Percentiles rank a stretch among this genome's conserved stretches.
These are phyloP conservation scores for Mortierella sp. DNA, from an alignment of 371 early-diverging fungal species.

Conservation along the genomic window DNA sequence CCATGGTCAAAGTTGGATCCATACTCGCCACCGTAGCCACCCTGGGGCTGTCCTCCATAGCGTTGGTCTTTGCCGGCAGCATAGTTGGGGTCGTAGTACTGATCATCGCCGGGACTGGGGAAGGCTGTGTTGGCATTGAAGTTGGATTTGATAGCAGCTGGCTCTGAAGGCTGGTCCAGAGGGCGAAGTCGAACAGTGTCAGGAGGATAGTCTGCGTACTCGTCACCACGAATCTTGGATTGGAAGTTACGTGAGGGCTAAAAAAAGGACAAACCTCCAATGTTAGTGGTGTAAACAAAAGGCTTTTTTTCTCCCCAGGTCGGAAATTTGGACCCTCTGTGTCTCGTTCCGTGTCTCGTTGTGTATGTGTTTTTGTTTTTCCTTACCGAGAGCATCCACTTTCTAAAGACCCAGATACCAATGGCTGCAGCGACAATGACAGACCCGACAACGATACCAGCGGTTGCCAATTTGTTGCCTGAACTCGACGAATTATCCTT, in stretches of 20 bases:
- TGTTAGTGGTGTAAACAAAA: no score
- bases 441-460: conserved; percentile 52
- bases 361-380: no score
- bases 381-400: conserved; percentile 59
- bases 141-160: conserved; percentile 23
- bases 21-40: conserved; percentile 3
- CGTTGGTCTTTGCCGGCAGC: conserved; percentile 37
- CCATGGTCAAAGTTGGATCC: conserved; percentile 12
- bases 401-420: conserved; percentile 61
- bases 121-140: conserved; percentile 28
- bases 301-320: no score
- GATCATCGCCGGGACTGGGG: conserved; percentile 30
- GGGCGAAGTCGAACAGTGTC: conserved; percentile 35
- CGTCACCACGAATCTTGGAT: conserved; percentile 55
- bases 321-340: no score
- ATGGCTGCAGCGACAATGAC: conserved; percentile 55
- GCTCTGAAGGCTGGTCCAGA: conserved; percentile 32
- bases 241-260: conserved; percentile 54
- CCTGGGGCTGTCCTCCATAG: conserved; percentile 18
- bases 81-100: conserved; percentile 51
- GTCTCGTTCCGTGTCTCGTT: no score
- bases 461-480: conserved; percentile 30
- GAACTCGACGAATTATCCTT: background rate
- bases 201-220: conserved; percentile 42
- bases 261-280: background rate